phyloP scores from a whole-genome alignment of 257 asterid genomes.

The Echites panduratus region DNA sequence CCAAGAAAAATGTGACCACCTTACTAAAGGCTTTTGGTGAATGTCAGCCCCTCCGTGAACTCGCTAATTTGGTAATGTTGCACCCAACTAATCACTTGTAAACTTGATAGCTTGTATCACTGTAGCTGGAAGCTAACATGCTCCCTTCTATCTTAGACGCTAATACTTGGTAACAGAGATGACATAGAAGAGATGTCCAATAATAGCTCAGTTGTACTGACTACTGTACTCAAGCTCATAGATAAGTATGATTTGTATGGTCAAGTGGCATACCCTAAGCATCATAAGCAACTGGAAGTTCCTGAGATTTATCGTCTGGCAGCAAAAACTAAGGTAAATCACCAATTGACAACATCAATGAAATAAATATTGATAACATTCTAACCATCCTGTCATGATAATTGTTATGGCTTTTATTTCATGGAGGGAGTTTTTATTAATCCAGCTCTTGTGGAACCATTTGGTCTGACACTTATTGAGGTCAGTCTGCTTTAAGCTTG shows the following conservation, averaged over 20 bases:
- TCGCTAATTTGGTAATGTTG: slow-evolving; percentile 54
- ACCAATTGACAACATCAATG: not conserved
- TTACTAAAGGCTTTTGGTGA: slow-evolving; percentile 69
- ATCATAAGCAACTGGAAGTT: slow-evolving; percentile 56
- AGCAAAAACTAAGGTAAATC: slow-evolving; percentile 60
- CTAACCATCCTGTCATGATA: not conserved
- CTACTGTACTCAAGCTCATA: slow-evolving; percentile 51
- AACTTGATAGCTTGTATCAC: not conserved
- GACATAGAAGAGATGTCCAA: slow-evolving; percentile 54
- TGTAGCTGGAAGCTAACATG: slow-evolving; percentile 7
- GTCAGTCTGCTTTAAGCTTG: slow-evolving; percentile 24
- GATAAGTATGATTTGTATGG: slow-evolving; percentile 61
- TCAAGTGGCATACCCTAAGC: slow-evolving; percentile 61
- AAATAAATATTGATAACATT: not conserved
- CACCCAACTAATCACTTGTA: slow-evolving; percentile 5
- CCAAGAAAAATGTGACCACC: slow-evolving; percentile 58
- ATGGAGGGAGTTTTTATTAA: slow-evolving; percentile 67
- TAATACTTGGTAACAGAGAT: slow-evolving; percentile 67
- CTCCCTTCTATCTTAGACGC: slow-evolving; percentile 34
- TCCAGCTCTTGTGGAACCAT: slow-evolving; percentile 72
- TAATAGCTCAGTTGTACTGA: slow-evolving; percentile 55
- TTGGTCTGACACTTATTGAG: slow-evolving; percentile 72
- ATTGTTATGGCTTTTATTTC: not conserved
- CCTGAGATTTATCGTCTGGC: slow-evolving; percentile 63
- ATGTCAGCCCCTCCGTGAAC: slow-evolving; percentile 60